A percentile compares a stretch with the other conserved stretches of the same genome.
Conservation (phyloP, 257 asterid genomes). For the Vinca minor region DNA sequence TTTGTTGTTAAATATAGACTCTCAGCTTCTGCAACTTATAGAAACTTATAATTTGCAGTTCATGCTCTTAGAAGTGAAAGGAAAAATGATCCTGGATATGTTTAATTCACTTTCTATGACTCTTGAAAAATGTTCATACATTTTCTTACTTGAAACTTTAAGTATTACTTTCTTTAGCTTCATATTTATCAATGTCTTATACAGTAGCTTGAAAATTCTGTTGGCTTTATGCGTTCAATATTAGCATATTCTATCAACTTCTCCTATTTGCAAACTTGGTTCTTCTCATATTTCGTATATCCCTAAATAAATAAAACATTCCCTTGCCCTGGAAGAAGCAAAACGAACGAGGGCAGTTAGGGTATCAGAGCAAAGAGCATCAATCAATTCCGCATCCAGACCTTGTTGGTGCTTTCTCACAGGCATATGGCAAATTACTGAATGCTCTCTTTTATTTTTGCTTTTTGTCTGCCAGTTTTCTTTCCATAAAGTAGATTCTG, state of each 20-base stretch:
- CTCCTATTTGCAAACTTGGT: not conserved
- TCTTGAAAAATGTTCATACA: not conserved
- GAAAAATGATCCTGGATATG: not conserved
- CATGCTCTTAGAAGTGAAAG: not conserved
- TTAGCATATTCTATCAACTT: not conserved
- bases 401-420: not conserved
- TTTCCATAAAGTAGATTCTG: not conserved
- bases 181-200: not conserved
- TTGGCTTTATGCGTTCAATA: not conserved
- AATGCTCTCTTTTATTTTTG: not conserved
- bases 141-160: not conserved
- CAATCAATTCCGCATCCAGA: not conserved
- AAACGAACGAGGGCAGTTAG: not conserved
- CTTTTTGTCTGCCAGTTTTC: not conserved
- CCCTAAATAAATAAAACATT: not conserved
- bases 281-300: not conserved
- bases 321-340: not conserved
- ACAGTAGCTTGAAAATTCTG: not conserved
- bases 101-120: not conserved
- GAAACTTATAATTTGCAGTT: not conserved
- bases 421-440: not conserved
- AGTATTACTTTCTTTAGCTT: not conserved
- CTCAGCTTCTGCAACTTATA: not conserved
- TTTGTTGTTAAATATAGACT: not conserved
- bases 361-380: not conserved